phyloP scores from a whole-genome alignment of 805 yeast genomes.

The Ascoidea asiatica region DNA sequence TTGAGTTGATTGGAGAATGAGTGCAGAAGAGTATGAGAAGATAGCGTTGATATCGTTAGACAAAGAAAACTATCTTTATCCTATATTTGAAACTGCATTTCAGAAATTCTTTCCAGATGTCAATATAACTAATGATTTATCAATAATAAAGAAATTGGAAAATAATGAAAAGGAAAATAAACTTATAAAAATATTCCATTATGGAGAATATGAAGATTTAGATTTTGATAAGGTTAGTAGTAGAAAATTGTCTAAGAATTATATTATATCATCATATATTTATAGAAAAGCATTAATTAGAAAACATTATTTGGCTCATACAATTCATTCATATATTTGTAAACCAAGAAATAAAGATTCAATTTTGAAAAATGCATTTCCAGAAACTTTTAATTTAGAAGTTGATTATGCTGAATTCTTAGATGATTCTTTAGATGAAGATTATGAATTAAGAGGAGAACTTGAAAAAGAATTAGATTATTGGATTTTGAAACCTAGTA shows the following conservation, averaged over 20 bases:
- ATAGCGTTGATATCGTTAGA: constrained; percentile 20
- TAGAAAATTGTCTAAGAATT: constrained; percentile 23
- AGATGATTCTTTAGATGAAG: constrained; percentile 88
- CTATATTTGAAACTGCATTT: constrained; percentile 21
- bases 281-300: constrained; percentile 86
- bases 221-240: constrained; percentile 53
- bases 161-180: constrained; percentile 13
- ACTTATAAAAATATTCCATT: constrained; percentile 64
- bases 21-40: background rate
- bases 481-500: constrained; percentile 91
- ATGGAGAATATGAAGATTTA: constrained; percentile 81
- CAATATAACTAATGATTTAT: constrained; percentile 17
- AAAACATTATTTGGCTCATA: constrained; percentile 79
- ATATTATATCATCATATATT: constrained; percentile 66
- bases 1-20: background rate
- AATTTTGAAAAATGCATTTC: constrained; percentile 43
- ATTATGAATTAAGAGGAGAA: constrained; percentile 76
- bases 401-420: constrained; percentile 92
- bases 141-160: constrained; percentile 8
- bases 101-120: constrained; percentile 20
- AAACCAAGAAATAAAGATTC: constrained; percentile 72
- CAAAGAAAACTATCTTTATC: constrained; percentile 25
- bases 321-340: constrained; percentile 58
- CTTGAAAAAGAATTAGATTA: constrained; percentile 38
- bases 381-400: constrained; percentile 70